These are phyloP conservation scores for Straminergon stramineum DNA, from an alignment of 225 moss, liverwort and hornwort genomes.

Conservation along the genomic window DNA sequence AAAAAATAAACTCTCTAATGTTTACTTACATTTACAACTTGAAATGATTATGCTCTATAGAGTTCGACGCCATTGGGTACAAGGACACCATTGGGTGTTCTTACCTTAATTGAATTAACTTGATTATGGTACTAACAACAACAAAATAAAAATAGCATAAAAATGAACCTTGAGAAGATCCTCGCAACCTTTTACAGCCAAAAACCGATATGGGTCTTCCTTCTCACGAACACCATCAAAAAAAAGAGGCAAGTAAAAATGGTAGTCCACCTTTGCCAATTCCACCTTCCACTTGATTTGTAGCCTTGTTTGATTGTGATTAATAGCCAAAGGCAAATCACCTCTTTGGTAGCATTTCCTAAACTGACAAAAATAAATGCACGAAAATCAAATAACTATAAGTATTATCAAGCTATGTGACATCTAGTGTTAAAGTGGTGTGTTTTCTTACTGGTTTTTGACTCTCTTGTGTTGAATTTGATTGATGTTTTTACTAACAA, in stretches of 20 bases:
- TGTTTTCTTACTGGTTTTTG: no score
- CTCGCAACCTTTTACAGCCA: constrained; percentile 75
- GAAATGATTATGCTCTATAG: no score
- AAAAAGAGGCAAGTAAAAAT: constrained; percentile 73
- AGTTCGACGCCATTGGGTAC: no score
- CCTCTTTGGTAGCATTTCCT: constrained; percentile 86
- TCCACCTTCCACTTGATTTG: constrained; percentile 86
- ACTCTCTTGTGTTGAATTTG: no score
- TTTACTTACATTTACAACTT: no score
- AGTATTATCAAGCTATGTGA: no score
- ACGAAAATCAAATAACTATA: background rate
- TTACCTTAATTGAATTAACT: background rate
- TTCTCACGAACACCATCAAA: constrained; percentile 78
- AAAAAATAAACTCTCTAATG: no score
- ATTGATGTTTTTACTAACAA: no score
- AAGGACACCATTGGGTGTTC: no score
- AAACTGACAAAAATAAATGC: constrained; percentile 13
- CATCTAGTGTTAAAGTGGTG: no score
- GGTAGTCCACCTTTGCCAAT: constrained; percentile 67
- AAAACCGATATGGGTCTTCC: constrained; percentile 63
- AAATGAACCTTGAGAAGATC: constrained; percentile 65
- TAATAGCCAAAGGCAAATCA: constrained; percentile 65
- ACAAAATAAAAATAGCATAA: background rate
- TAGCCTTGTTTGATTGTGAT: constrained; percentile 63
- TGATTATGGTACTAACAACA: background rate